phyloP scores from a whole-genome alignment of 139 green algal species.

The Chlorella ohadii region DNA sequence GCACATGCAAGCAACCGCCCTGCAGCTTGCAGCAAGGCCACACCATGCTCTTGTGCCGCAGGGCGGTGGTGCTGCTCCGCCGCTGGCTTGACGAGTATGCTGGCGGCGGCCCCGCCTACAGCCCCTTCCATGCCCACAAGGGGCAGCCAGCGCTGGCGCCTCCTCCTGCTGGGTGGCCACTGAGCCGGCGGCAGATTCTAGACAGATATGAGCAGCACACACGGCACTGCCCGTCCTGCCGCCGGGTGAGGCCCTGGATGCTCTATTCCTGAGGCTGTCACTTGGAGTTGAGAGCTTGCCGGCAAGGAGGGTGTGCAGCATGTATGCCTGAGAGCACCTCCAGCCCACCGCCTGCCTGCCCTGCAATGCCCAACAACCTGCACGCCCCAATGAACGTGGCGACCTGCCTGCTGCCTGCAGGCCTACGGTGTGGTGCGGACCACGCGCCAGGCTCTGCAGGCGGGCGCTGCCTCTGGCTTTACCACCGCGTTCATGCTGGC shows the following conservation, averaged over 20 bases:
- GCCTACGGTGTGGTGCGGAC: background rate
- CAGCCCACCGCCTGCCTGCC: no score
- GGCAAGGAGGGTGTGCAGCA: no score
- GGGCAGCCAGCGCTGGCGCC: background rate
- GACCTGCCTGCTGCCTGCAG: background rate
- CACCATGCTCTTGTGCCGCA: no score
- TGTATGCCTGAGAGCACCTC: no score
- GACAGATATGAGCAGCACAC: conserved; percentile 53
- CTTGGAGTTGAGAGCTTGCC: no score
- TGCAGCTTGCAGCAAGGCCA: no score
- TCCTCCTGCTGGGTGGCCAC: background rate
- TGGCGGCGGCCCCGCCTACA: conserved; percentile 15
- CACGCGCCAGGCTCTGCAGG: background rate
- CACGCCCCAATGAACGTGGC: background rate
- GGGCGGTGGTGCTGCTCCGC: conserved; percentile 38
- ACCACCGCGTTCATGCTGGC: background rate
- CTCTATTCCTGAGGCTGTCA: no score
- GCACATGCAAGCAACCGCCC: background rate
- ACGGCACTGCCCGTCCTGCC: conserved; percentile 48
- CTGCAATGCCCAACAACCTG: background rate
- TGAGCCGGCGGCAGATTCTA: conserved; percentile 33
- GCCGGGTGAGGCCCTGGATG: conserved; percentile 11
- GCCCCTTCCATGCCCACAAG: background rate
- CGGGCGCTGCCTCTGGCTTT: background rate
- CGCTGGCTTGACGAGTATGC: conserved; percentile 44